A percentile compares a stretch with the other conserved stretches of the same genome.
Conservation (phyloP, 331 rosid genomes). For the Malus hybrid region DNA sequence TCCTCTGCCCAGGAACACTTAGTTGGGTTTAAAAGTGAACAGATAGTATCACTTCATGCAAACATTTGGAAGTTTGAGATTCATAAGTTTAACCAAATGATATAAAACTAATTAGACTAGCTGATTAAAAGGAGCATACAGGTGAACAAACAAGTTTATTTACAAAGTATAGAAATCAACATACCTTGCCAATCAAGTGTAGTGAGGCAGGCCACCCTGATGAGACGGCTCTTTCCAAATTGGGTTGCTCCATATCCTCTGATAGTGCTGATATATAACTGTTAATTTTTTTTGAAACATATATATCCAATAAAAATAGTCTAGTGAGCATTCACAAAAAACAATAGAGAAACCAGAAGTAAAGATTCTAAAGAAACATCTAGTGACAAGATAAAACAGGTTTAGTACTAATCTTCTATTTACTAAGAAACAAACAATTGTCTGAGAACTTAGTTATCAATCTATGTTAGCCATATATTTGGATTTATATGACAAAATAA, state of each 20-base stretch:
- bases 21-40: not conserved
- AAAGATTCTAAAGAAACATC: not conserved
- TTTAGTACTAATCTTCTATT: not conserved
- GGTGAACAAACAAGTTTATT: not conserved
- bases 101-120: too few species aligned
- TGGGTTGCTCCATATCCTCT: constrained; percentile 48
- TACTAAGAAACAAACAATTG: not conserved
- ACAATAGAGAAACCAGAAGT: not conserved
- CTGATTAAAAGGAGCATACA: not conserved
- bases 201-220: constrained; percentile 88
- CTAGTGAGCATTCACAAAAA: not conserved
- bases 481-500: not conserved
- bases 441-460: not conserved
- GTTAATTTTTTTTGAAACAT: not conserved
- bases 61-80: not conserved
- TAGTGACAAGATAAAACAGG: not conserved
- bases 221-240: constrained; percentile 55
- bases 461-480: not conserved
- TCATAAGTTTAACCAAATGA: not conserved
- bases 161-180: not conserved
- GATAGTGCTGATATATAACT: constrained; percentile 91
- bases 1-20: not conserved
- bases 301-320: not conserved
- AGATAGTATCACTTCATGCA: not conserved
- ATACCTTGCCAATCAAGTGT: constrained; percentile 96